A percentile compares a stretch with the other conserved stretches of the same genome.
Evolutionary conservation across 148 eudicot genomes (phyloP).

Genomic region (Rhododendron mucronatum): DNA sequence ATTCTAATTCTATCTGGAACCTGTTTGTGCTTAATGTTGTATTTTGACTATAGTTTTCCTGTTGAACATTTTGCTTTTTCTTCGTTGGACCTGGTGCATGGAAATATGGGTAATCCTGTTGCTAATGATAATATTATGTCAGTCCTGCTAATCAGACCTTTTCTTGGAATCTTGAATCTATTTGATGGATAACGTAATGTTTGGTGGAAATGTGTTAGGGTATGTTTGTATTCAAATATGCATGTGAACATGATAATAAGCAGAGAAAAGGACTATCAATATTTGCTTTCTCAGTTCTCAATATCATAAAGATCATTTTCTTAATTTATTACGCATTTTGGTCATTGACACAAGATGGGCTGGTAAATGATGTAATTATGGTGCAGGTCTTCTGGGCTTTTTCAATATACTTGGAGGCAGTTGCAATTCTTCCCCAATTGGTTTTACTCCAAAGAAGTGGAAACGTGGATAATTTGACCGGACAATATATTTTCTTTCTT

Average conservation of each 20-base stretch:
- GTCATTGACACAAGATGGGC: neutral
- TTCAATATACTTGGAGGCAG: constrained; percentile 85
- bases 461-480: constrained; percentile 79
- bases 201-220: neutral
- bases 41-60: neutral
- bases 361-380: neutral
- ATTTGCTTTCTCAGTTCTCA: neutral
- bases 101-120: neutral
- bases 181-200: neutral
- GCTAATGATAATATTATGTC: neutral
- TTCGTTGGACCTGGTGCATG: neutral
- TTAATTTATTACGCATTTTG: neutral
- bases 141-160: neutral
- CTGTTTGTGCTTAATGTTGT: neutral
- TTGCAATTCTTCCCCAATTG: constrained; percentile 85
- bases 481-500: constrained; percentile 78
- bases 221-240: neutral
- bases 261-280: neutral
- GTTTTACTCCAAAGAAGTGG: constrained; percentile 82
- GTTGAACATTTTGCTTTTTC: neutral
- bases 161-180: neutral
- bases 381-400: constrained; percentile 73
- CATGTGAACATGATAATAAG: neutral
- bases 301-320: neutral
- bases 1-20: neutral